phyloP scores from a whole-genome alignment of 179 eudicot species.

The Spinacia oleracea region DNA sequence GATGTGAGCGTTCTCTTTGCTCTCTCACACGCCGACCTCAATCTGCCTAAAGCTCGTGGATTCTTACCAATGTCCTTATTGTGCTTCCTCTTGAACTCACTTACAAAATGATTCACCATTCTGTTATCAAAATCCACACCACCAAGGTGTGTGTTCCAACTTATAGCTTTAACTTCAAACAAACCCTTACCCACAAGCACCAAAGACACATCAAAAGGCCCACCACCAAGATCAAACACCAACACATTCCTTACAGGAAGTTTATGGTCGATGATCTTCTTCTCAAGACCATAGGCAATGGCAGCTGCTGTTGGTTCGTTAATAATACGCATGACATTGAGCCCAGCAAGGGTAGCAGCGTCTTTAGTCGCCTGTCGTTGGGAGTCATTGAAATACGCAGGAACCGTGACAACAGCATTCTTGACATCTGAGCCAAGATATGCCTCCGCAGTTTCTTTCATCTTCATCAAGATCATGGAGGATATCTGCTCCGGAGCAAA shows the following conservation, averaged over 20 bases:
- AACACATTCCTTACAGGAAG: background rate
- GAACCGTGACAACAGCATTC: too few relatives aligned
- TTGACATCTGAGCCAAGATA: too few relatives aligned
- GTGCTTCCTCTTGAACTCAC: background rate
- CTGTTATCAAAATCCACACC: background rate
- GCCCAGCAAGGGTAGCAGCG: too few relatives aligned
- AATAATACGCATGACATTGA: background rate
- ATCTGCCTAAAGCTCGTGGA: background rate
- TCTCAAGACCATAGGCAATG: background rate
- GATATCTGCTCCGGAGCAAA: too few relatives aligned
- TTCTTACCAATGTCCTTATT: background rate
- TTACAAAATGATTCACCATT: background rate
- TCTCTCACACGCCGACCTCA: background rate
- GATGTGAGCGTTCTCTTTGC: background rate
- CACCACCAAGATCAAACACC: background rate
- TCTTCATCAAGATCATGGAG: too few relatives aligned
- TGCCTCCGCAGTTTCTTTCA: too few relatives aligned
- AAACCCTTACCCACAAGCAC: background rate
- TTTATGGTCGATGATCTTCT: background rate
- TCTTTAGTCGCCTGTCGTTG: too few relatives aligned
- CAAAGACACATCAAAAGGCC: background rate
- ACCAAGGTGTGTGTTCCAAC: background rate
- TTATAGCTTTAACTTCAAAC: background rate
- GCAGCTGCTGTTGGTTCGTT: background rate
- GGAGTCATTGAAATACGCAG: too few relatives aligned